phyloP scores from a whole-genome alignment of 1,284 basidiomycete genomes.

The Ustilago bromivora region DNA sequence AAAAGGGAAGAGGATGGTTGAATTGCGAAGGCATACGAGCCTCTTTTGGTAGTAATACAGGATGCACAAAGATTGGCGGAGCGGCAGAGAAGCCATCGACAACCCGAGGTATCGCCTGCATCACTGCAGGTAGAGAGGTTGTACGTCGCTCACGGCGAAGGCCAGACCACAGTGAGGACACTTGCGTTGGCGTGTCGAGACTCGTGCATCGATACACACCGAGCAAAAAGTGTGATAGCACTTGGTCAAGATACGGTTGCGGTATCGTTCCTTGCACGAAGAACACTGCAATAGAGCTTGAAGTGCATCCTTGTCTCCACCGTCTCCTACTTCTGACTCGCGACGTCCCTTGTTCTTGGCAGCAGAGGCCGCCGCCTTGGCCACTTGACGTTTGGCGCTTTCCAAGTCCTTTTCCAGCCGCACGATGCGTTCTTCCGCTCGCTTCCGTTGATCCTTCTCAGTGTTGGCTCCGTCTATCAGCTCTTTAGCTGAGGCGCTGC shows the following conservation, averaged over 20 bases:
- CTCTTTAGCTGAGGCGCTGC: slow-evolving; percentile 56
- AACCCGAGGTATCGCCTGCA: background rate
- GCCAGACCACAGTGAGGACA: slow-evolving; percentile 89
- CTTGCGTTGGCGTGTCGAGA: slow-evolving; percentile 91
- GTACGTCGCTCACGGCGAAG: slow-evolving; percentile 89
- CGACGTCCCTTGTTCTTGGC: slow-evolving; percentile 61
- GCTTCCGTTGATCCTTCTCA: slow-evolving; percentile 47
- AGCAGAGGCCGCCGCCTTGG: slow-evolving; percentile 53
- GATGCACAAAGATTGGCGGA: background rate
- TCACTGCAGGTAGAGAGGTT: slow-evolving; percentile 77
- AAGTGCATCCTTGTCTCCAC: slow-evolving; percentile 73
- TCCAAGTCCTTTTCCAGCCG: slow-evolving; percentile 59
- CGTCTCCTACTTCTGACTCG: slow-evolving; percentile 40
- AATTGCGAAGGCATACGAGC: background rate
- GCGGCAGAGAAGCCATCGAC: background rate
- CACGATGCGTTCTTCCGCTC: slow-evolving; percentile 52
- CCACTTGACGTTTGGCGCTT: slow-evolving; percentile 54
- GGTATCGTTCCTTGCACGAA: slow-evolving; percentile 85
- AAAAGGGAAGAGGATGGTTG: background rate
- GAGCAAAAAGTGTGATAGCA: slow-evolving; percentile 97
- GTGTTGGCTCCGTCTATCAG: slow-evolving; percentile 40
- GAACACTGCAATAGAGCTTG: slow-evolving; percentile 90
- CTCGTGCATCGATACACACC: slow-evolving; percentile 84
- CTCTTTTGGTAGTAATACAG: slow-evolving; percentile 6
- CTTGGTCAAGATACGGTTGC: slow-evolving; percentile 87